Evolutionary conservation across 2,329 filamentous ascomycete genomes (phyloP), one percentile per base, ranked within the genome.

Genomic region (Madurella mycetomatis): DNA sequence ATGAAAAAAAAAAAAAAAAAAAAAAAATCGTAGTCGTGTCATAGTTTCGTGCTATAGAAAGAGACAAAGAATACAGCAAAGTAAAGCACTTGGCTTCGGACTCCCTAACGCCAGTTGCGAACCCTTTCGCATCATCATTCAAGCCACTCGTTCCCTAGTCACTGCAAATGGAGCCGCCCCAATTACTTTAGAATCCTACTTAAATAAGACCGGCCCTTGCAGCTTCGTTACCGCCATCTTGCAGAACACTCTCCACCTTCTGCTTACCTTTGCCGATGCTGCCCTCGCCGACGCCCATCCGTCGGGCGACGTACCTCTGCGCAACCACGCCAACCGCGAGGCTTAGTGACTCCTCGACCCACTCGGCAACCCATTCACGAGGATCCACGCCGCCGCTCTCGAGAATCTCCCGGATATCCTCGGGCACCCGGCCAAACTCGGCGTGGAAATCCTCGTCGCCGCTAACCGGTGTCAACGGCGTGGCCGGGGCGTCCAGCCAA

Each of bases 291-390:
- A 99, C 92, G 12, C 94, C 92, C 94, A 99, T 99, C 53, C 94
- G 79, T 57, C 88, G 83, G 4, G 94, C 92, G 17, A 99, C 94
- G 68, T 99, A 99, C 60, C 92, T 80, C 78, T 99, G 94, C 2
- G 94, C 94, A 3, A 97, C 86, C 8, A 96, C 77, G 16, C 94
- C 92, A 0, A 95, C 82, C 3, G 85, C 82, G 47, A 97, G 75
- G 41, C 78, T 84, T 32, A 99, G 78, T 0, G 85, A 76, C 73
- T 97, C 92, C 73, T 97, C 92, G 45, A 99, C 81, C 94, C 94
- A 99, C 71, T 97, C 94, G 2, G 92, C 88, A 39, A 96, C 89
- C 94, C 94, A 99, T 70, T 99, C 94, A 54, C 94, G 81, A 0
- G 94, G 94, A 67, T 99, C 94, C 2, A 97, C 90, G 45, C 82